These are phyloP conservation scores for Magnolia kwangsiensis DNA, from an alignment of 164 flowering plant species.

Conservation along the genomic window DNA sequence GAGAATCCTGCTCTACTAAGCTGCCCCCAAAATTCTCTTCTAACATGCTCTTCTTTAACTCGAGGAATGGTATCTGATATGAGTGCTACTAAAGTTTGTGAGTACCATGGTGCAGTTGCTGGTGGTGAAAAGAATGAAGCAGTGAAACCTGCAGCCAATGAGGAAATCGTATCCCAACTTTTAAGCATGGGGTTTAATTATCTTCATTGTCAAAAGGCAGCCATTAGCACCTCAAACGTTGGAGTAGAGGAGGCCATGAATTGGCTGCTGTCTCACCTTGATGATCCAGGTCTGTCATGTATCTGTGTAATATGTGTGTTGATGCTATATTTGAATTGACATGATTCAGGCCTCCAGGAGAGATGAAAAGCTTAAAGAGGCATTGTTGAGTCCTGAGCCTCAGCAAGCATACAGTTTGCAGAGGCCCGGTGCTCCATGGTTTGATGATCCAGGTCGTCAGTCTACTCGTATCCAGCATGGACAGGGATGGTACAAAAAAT, in stretches of 20 bases:
- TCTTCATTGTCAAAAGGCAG: constrained; percentile 90
- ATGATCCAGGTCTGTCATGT: constrained; percentile 69
- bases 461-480: too few species aligned
- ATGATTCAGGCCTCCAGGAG: too few species aligned
- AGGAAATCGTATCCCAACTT: constrained; percentile 83
- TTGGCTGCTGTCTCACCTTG: constrained; percentile 97
- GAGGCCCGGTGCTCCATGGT: too few species aligned
- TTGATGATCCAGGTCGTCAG: too few species aligned
- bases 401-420: too few species aligned
- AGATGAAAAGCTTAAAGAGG: too few species aligned
- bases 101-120: constrained; percentile 28
- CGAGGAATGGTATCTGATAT: neutral
- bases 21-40: neutral
- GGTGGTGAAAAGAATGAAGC: constrained; percentile 36
- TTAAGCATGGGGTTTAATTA: constrained; percentile 80
- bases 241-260: constrained; percentile 99
- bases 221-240: constrained; percentile 70
- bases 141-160: constrained; percentile 46
- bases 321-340: too few species aligned
- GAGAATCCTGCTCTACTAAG: neutral
- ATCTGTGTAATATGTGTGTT: too few species aligned
- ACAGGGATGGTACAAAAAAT: too few species aligned
- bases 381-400: too few species aligned
- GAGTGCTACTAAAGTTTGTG: neutral
- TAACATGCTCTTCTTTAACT: neutral